Conservation (phyloP, 2,329 filamentous ascomycete genomes). For the Thielaviopsis populi region DNA sequence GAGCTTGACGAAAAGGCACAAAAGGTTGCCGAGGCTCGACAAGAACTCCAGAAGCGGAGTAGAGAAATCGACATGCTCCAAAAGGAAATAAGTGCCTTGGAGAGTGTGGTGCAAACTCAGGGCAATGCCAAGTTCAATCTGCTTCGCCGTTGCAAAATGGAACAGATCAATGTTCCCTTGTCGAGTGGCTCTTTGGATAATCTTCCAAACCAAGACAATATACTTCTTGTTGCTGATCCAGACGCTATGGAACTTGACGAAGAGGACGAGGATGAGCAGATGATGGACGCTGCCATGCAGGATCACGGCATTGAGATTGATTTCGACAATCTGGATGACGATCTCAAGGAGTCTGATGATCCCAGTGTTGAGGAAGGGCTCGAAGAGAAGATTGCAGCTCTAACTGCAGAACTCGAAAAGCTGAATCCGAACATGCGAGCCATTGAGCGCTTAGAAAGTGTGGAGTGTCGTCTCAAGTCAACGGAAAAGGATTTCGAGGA, state of each 20-base stretch:
- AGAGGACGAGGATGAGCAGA: constrained; percentile 33
- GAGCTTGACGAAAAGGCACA: constrained; percentile 55
- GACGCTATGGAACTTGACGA: constrained; percentile 92
- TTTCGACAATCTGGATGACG: constrained; percentile 67
- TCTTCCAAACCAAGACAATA: constrained; percentile 70
- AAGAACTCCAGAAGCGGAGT: constrained; percentile 67
- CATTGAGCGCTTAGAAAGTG: constrained; percentile 75
- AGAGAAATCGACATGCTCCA: constrained; percentile 63
- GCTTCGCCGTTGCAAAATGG: constrained; percentile 78
- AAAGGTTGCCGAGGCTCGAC: constrained; percentile 61
- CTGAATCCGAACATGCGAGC: constrained; percentile 95
- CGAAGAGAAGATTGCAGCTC: constrained; percentile 57
- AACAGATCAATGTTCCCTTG: constrained; percentile 79
- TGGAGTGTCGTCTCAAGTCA: constrained; percentile 65
- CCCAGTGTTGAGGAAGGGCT: constrained; percentile 59
- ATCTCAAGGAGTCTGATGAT: constrained; percentile 61
- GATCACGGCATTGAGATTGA: constrained; percentile 87
- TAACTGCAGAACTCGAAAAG: constrained; percentile 74
- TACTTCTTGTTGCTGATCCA: constrained; percentile 55
- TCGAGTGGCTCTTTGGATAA: constrained; percentile 62
- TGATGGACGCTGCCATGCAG: constrained; percentile 52
- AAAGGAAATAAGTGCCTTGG: constrained; percentile 63
- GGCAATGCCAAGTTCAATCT: constrained; percentile 71
- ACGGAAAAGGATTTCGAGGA: constrained; percentile 85
- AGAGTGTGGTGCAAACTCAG: constrained; percentile 74